phyloP scores from a whole-genome alignment of 495 filamentous ascomycete species.

The Pyrenopolyporus hunteri region DNA sequence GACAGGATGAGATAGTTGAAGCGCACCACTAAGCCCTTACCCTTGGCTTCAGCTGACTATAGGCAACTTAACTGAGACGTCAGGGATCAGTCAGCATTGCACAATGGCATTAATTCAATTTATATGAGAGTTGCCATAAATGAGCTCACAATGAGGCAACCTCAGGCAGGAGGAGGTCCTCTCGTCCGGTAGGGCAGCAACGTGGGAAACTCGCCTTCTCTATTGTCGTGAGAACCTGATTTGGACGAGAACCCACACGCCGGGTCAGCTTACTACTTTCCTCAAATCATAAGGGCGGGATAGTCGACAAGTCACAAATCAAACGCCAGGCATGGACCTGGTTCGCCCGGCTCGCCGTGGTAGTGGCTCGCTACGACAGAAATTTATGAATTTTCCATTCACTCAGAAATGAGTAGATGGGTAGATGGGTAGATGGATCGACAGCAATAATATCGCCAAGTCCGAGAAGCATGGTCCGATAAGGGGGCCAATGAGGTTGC shows the following conservation, averaged over 20 bases:
- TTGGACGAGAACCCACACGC: constrained; percentile 4
- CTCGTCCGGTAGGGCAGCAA: constrained; percentile 36
- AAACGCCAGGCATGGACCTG: background rate
- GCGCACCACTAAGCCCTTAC: constrained; percentile 1
- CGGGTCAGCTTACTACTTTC: constrained; percentile 5
- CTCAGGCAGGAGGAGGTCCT: constrained; percentile 17
- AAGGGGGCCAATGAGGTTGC: constrained; percentile 12
- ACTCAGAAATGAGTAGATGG: constrained; percentile 24
- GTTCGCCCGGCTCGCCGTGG: background rate
- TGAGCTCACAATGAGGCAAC: constrained; percentile 7
- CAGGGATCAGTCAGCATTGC: constrained; percentile 12
- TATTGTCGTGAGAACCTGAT: constrained; percentile 18
- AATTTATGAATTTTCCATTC: constrained; percentile 23
- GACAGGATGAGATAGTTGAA: constrained; percentile 4
- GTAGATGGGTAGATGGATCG: constrained; percentile 23
- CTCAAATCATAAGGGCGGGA: constrained; percentile 8
- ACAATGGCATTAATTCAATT: constrained; percentile 24
- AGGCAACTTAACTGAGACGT: constrained; percentile 4
- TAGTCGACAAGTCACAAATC: constrained; percentile 11
- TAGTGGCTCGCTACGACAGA: constrained; percentile 27
- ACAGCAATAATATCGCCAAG: constrained; percentile 13
- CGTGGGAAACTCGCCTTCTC: constrained; percentile 7
- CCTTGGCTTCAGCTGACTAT: constrained; percentile 4
- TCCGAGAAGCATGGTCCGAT: constrained; percentile 1
- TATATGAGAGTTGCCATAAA: constrained; percentile 13